Conservation (phyloP, 192 early-diverging fungal species). For the Coemansia sp. region DNA sequence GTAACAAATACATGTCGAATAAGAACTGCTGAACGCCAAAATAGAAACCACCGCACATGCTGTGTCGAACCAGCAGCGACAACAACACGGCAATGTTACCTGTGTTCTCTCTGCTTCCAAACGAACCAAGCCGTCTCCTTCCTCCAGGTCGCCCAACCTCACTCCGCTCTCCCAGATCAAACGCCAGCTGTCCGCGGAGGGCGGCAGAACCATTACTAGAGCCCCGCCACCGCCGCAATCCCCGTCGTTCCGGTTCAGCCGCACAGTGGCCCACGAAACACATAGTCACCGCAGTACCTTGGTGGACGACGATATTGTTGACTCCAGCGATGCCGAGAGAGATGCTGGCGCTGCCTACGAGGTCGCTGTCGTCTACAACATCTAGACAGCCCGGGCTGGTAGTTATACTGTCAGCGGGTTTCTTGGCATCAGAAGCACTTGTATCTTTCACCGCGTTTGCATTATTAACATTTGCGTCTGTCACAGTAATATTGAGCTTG, state of each 20-base stretch:
- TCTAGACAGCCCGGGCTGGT: background rate
- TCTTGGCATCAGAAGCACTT: no score
- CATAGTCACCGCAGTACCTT: no score
- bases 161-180: conserved; percentile 17
- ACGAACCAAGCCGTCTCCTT: no score
- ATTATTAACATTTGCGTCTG: background rate
- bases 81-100: no score
- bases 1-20: no score
- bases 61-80: no score
- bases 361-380: background rate
- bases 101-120: no score
- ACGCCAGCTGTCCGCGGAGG: conserved; percentile 6
- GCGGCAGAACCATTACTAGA: background rate
- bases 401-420: no score
- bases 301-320: conserved; percentile 45
- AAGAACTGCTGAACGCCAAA: no score
- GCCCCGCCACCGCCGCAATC: background rate
- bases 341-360: background rate
- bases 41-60: no score
- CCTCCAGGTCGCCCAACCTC: background rate
- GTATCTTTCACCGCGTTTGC: background rate
- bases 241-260: background rate
- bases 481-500: background rate
- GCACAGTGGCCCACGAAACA: no score
- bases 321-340: conserved; percentile 42